Evolutionary conservation across 2,329 filamentous ascomycete species (phyloP).

Genomic region (Exophiala aquamarina): DNA sequence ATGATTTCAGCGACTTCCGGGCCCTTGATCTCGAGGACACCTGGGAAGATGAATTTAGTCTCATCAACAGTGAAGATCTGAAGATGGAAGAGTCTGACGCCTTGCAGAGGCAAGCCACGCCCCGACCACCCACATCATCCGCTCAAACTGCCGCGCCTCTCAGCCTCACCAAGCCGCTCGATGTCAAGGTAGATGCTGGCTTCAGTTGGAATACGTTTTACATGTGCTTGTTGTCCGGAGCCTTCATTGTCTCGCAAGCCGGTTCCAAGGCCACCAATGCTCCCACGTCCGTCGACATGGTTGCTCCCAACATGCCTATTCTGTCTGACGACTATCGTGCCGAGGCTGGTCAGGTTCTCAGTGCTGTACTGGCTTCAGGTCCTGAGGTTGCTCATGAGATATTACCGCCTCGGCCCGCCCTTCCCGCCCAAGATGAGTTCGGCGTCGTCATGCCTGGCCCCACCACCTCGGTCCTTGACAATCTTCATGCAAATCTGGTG

Average conservation of each 20-base stretch:
- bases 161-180: slow-evolving; percentile 7
- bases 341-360: slow-evolving; percentile 48
- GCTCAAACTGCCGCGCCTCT: slow-evolving; percentile 1
- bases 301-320: slow-evolving; percentile 63
- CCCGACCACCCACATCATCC: slow-evolving; percentile 30
- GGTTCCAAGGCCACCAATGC: slow-evolving; percentile 60
- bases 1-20: slow-evolving; percentile 79
- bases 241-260: slow-evolving; percentile 88
- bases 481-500: slow-evolving; percentile 67
- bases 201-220: slow-evolving; percentile 66
- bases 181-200: slow-evolving; percentile 64
- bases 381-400: slow-evolving; percentile 44
- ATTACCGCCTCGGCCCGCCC: slow-evolving; percentile 30
- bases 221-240: slow-evolving; percentile 96
- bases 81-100: slow-evolving; percentile 57
- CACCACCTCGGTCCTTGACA: slow-evolving; percentile 52
- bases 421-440: slow-evolving; percentile 23
- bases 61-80: slow-evolving; percentile 67
- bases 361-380: slow-evolving; percentile 45
- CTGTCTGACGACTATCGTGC: slow-evolving; percentile 48
- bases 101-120: slow-evolving; percentile 41
- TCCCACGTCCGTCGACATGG: slow-evolving; percentile 77
- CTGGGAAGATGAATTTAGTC: slow-evolving; percentile 81
- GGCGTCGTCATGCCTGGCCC: slow-evolving; percentile 37
- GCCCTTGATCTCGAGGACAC: slow-evolving; percentile 75